Evolutionary conservation across 257 asterid genomes (phyloP).

Genomic region (Capsicum pubescens): DNA sequence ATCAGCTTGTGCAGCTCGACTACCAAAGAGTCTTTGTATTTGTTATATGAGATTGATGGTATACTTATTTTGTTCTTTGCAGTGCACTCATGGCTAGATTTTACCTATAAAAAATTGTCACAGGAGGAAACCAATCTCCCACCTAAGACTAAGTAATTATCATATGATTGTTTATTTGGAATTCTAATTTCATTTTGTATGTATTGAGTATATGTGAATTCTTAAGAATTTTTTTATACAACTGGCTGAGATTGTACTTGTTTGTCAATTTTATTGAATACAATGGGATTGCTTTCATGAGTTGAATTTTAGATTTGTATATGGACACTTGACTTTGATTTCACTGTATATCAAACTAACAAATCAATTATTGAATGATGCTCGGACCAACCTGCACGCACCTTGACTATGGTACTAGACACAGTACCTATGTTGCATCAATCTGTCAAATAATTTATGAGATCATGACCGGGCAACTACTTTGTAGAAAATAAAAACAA

Average conservation of each 20-base stretch:
- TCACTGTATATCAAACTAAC: no score
- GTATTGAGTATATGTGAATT: background rate
- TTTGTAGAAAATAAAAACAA: background rate
- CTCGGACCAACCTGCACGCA: background rate
- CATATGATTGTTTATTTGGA: slow-evolving; percentile 1
- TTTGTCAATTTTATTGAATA: background rate
- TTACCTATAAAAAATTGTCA: slow-evolving; percentile 75
- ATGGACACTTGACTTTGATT: no score
- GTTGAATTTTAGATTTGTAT: background rate
- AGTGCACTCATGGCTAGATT: slow-evolving; percentile 75
- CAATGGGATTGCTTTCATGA: background rate
- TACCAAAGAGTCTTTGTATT: background rate
- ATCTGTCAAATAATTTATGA: no score
- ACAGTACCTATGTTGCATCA: no score
- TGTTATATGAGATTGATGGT: background rate
- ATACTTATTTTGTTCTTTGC: slow-evolving; percentile 37
- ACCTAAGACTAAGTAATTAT: slow-evolving; percentile 59
- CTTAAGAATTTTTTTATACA: background rate
- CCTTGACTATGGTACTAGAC: background rate
- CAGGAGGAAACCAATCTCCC: slow-evolving; percentile 82
- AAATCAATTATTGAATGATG: background rate
- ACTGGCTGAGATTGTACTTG: background rate
- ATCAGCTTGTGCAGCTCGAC: background rate
- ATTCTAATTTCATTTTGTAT: slow-evolving; percentile 9
- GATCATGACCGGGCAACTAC: no score